phyloP scores from a whole-genome alignment of 2,329 filamentous ascomycete genomes.

The Aspergillus fumigatiaffinis region DNA sequence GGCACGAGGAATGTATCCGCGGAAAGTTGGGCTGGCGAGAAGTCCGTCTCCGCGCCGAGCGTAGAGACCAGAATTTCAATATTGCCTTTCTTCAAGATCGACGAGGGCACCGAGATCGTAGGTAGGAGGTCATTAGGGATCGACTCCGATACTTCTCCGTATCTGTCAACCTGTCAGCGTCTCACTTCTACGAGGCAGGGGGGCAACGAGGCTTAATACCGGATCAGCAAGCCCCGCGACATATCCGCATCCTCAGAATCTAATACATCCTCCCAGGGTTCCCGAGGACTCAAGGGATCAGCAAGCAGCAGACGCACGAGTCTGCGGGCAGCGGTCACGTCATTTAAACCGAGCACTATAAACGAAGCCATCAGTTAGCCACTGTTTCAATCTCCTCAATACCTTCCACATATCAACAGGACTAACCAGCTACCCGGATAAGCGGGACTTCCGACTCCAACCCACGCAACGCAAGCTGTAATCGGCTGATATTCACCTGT shows the following conservation, averaged over 20 bases:
- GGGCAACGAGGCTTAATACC: conserved; percentile 39
- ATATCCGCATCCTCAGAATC: conserved; percentile 45
- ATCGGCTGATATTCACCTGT: conserved; percentile 55
- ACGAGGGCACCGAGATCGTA: conserved; percentile 54
- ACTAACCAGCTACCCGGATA: conserved; percentile 53
- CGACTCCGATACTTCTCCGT: conserved; percentile 50
- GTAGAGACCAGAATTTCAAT: conserved; percentile 59
- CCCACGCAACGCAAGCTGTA: conserved; percentile 57
- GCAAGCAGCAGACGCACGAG: conserved; percentile 67
- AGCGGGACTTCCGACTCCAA: conserved; percentile 53
- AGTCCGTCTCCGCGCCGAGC: conserved; percentile 46
- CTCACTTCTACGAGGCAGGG: conserved; percentile 35
- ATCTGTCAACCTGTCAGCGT: conserved; percentile 34
- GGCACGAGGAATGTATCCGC: conserved; percentile 70
- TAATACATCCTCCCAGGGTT: conserved; percentile 65
- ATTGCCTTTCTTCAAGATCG: conserved; percentile 51
- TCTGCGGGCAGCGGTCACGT: conserved; percentile 48
- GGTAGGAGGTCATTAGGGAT: conserved; percentile 50
- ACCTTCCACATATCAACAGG: no score
- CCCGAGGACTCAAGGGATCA: conserved; percentile 62
- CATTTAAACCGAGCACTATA: conserved; percentile 49
- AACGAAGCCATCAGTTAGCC: conserved; percentile 1
- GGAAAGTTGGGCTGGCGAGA: conserved; percentile 47
- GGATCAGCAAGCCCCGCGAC: conserved; percentile 59
- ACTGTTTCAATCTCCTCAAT: no score